Percentiles rank a stretch among this genome's conserved stretches.
These are phyloP conservation scores for Musa beccarii DNA, from an alignment of 176 grass and related monocot genomes.

Conservation along the genomic window DNA sequence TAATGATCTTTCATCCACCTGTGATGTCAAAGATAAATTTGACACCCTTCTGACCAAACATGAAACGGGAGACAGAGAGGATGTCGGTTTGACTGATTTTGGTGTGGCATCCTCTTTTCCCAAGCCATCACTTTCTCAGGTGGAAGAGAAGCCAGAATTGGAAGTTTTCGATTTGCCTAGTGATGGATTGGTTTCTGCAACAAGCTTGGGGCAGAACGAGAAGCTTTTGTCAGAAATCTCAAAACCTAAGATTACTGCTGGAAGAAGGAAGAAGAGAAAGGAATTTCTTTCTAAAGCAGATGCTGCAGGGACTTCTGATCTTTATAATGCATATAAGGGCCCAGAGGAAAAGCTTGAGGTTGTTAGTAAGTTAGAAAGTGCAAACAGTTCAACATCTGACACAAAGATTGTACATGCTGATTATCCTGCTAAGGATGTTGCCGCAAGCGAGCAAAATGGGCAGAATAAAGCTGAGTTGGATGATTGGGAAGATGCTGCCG, in stretches of 20 bases:
- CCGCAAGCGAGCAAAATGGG: conserved; percentile 38
- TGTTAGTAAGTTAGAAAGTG: conserved; percentile 18
- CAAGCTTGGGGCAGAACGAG: conserved; percentile 40
- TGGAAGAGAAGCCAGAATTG: conserved; percentile 6
- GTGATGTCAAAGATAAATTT: not conserved
- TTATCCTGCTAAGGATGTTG: conserved; percentile 35
- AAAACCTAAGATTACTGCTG: conserved; percentile 38
- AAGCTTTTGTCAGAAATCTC: conserved; percentile 39
- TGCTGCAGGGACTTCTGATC: conserved; percentile 79
- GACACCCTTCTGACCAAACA: not conserved
- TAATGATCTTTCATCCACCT: not conserved
- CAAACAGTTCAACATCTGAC: conserved; percentile 30
- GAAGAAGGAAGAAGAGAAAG: conserved; percentile 58
- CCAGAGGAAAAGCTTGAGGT: conserved; percentile 57
- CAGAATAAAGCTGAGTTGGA: conserved; percentile 61
- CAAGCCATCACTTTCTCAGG: not conserved
- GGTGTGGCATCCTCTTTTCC: not conserved
- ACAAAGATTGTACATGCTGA: conserved; percentile 14
- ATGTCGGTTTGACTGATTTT: not conserved
- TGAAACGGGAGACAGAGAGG: not conserved
- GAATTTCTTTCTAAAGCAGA: conserved; percentile 93
- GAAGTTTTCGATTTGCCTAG: not conserved
- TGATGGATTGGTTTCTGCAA: conserved; percentile 10
- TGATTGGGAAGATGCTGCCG: conserved; percentile 93
- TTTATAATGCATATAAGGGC: conserved; percentile 94